Conservation (phyloP, 768 basidiomycete genomes). For the Amanita fuliginea region DNA sequence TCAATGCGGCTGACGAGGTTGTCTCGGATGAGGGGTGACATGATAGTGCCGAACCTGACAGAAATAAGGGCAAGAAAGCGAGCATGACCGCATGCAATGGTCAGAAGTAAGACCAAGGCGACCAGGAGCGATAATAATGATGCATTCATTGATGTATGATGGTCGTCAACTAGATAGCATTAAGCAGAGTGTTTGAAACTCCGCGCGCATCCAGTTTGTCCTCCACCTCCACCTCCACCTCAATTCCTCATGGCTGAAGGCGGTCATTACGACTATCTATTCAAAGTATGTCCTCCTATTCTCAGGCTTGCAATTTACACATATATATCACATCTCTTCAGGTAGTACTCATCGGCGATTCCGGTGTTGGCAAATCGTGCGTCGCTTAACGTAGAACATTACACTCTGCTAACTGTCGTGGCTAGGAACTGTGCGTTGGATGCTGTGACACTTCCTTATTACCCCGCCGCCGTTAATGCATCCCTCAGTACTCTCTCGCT, state of each 20-base stretch:
- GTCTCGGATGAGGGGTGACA: too few species aligned
- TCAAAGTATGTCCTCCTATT: constrained; percentile 58
- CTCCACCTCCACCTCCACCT: constrained; percentile 12
- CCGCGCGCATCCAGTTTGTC: constrained; percentile 10
- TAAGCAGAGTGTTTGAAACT: constrained; percentile 10
- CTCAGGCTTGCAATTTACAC: neutral
- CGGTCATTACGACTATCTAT: constrained; percentile 97
- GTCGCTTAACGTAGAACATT: constrained; percentile 24
- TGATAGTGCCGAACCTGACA: too few species aligned
- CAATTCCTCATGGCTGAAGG: constrained; percentile 64
- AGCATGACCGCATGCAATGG: neutral
- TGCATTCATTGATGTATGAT: too few species aligned
- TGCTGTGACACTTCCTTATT: neutral
- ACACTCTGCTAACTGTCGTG: constrained; percentile 6
- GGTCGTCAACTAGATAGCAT: neutral
- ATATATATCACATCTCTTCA: constrained; percentile 19
- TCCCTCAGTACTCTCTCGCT: constrained; percentile 87
- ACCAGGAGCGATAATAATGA: neutral
- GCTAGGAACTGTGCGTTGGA: constrained; percentile 52
- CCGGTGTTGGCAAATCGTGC: constrained; percentile 98
- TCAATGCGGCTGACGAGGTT: constrained; percentile 9
- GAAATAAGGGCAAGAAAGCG: constrained; percentile 3
- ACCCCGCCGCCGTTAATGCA: neutral
- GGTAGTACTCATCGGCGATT: constrained; percentile 99
- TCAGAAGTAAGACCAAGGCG: neutral